Evolutionary conservation across 495 filamentous ascomycete species (phyloP).

Genomic region (Poronia punctata): DNA sequence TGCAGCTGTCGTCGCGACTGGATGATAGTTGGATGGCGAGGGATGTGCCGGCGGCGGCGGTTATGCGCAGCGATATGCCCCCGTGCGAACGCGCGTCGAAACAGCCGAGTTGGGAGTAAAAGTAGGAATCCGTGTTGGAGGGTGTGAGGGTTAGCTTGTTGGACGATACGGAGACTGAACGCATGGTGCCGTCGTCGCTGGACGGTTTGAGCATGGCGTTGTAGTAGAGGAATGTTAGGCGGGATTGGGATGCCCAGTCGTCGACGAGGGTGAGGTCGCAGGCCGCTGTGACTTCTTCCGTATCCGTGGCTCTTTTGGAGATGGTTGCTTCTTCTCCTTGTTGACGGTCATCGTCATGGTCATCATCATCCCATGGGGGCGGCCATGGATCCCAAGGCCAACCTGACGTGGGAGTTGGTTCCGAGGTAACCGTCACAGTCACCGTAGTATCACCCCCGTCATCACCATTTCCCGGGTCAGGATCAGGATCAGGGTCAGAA

Average conservation of each 20-base stretch:
- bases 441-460: too few relatives aligned
- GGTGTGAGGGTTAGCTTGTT: constrained; percentile 52
- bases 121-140: constrained; percentile 42
- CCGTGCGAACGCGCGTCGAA: constrained; percentile 47
- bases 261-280: constrained; percentile 51
- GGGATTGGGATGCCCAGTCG: constrained; percentile 58
- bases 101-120: constrained; percentile 53
- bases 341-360: constrained; percentile 7
- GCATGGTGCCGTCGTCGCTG: constrained; percentile 55
- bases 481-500: constrained; percentile 1
- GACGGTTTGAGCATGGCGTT: constrained; percentile 52
- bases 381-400: not conserved
- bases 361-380: constrained; percentile 18
- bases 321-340: too few relatives aligned
- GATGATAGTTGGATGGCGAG: constrained; percentile 48
- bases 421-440: constrained; percentile 10
- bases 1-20: constrained; percentile 37
- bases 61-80: constrained; percentile 53
- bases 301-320: too few relatives aligned
- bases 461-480: too few relatives aligned
- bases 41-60: constrained; percentile 47
- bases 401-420: not conserved
- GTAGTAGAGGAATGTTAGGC: constrained; percentile 58
- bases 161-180: constrained; percentile 46
- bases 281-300: too few relatives aligned